A percentile compares a stretch with the other conserved stretches of the same genome.
Evolutionary conservation across 2,329 filamentous ascomycete species (phyloP).

Genomic region (Coniella lustricola): DNA sequence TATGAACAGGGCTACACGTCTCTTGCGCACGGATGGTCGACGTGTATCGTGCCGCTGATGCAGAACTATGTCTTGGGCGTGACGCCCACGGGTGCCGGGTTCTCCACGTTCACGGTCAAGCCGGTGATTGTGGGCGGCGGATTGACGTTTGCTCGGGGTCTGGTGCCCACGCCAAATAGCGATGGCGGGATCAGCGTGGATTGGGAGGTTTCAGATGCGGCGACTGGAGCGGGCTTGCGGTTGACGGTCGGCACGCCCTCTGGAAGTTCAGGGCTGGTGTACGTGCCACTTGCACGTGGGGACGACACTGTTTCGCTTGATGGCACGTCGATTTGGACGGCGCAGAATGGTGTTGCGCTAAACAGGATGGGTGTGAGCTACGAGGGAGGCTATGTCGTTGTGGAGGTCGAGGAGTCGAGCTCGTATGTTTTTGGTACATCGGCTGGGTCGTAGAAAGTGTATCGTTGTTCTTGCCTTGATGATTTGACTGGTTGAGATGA

Average conservation of each 20-base stretch:
- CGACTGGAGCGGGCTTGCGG: slow-evolving; percentile 17
- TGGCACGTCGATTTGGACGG: slow-evolving; percentile 17
- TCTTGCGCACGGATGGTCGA: slow-evolving; percentile 45
- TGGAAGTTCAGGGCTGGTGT: slow-evolving; percentile 24
- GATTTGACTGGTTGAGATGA: no score
- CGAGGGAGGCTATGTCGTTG: slow-evolving; percentile 1
- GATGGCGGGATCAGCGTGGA: slow-evolving; percentile 27
- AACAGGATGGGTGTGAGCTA: background rate
- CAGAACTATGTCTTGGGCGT: slow-evolving; percentile 41
- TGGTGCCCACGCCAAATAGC: slow-evolving; percentile 35
- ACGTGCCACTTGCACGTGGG: slow-evolving; percentile 18
- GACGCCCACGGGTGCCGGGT: slow-evolving; percentile 36
- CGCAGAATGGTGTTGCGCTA: background rate
- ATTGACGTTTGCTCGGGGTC: slow-evolving; percentile 36
- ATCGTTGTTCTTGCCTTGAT: no score
- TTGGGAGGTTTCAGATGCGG: slow-evolving; percentile 26
- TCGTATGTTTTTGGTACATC: background rate
- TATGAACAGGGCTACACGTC: slow-evolving; percentile 42
- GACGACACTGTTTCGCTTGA: slow-evolving; percentile 16
- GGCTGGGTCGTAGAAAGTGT: background rate
- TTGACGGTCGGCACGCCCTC: slow-evolving; percentile 27
- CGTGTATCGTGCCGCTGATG: slow-evolving; percentile 40
- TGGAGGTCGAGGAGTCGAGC: background rate
- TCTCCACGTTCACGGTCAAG: slow-evolving; percentile 32
- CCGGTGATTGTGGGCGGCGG: slow-evolving; percentile 28